Base-by-base conservation (phyloP, 306 rosid species). In the Cucurbita moschata region DNA sequence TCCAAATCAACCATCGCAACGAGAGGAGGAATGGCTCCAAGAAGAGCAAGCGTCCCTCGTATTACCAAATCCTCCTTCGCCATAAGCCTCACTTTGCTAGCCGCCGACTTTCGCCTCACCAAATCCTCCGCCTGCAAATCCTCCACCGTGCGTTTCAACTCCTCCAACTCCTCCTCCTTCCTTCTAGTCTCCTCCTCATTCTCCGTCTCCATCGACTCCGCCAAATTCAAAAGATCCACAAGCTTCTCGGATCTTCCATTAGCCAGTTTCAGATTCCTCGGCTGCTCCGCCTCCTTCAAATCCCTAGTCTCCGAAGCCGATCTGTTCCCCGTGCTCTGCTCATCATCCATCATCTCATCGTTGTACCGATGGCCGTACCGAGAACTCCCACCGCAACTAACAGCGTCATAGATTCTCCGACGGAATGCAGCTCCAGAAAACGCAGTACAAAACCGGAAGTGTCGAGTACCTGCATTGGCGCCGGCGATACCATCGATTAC, bases 11-110 rank as follows among this genome's bases (percentile, higher is more conserved):
- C 88, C 99, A 95, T 89, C 83, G 83, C 88, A 18, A 88, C 96
- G 35, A 95, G 88, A 10, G 95, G 97, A 72, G 96, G 97, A 77
- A 95, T 89, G 19, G 86, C 97, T 75, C 99, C 99, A 14, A 95
- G 90, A 91, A 91, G 90, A 11, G 97, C 96, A 15, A 95, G 84
- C 19, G 91, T 82, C 65, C 84, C 89, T 81, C 99, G 86, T 14
- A 85, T 84, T 39, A 82, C 96, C 60, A 76, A 72, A 13, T 85
- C 87, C 64, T 95, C 99, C 86, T 91, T 95, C 53, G 96, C 85
- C 11, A 86, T 81, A 40, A 78, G 71, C 73, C 99, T 91, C 60
- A 89, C 89, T 1, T 35, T 79, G 21, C 80, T 64, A 60, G 97
- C 97, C 26, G 96, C 97, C 42, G 73, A 84, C 73, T 42, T 77